Evolutionary conservation across 2,329 filamentous ascomycete species (phyloP).

Genomic region (Exophiala oligosperma): DNA sequence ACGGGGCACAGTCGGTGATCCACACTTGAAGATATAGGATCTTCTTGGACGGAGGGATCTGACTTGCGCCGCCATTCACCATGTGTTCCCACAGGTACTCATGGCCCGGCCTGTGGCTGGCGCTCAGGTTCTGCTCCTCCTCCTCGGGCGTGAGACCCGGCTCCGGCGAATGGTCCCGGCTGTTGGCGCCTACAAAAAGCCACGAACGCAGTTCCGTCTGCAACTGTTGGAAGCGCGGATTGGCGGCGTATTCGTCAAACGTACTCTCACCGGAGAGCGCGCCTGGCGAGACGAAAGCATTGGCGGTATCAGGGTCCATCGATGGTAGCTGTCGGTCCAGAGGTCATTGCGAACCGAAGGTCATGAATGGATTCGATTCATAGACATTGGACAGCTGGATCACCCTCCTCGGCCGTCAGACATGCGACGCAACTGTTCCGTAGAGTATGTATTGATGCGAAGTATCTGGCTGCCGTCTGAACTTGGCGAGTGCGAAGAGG

Average conservation of each 20-base stretch:
- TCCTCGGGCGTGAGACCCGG: neutral
- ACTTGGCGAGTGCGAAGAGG: no score
- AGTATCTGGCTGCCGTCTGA: no score
- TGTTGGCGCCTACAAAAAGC: conserved; percentile 7
- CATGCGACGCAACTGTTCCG: no score
- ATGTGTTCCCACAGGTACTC: conserved; percentile 3
- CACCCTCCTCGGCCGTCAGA: no score
- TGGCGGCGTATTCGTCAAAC: conserved; percentile 8
- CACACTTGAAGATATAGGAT: conserved; percentile 8
- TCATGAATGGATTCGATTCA: no score
- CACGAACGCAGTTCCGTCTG: conserved; percentile 12
- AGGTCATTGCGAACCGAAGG: no score
- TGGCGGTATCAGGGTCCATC: neutral
- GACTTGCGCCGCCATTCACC: neutral
- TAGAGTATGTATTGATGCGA: no score
- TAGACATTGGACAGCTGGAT: no score
- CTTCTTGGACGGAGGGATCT: conserved; percentile 2
- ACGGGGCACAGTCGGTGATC: conserved; percentile 4
- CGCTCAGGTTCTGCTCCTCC: neutral
- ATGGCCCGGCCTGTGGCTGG: conserved; percentile 1
- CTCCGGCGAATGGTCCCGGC: neutral
- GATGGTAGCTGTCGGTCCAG: no score
- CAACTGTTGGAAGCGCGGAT: conserved; percentile 15
- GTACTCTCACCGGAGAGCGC: conserved; percentile 6
- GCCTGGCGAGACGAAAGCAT: conserved; percentile 7